These are phyloP conservation scores for Sphaerostilbella broomeana DNA, from an alignment of 2,329 filamentous ascomycete genomes.

Conservation along the genomic window DNA sequence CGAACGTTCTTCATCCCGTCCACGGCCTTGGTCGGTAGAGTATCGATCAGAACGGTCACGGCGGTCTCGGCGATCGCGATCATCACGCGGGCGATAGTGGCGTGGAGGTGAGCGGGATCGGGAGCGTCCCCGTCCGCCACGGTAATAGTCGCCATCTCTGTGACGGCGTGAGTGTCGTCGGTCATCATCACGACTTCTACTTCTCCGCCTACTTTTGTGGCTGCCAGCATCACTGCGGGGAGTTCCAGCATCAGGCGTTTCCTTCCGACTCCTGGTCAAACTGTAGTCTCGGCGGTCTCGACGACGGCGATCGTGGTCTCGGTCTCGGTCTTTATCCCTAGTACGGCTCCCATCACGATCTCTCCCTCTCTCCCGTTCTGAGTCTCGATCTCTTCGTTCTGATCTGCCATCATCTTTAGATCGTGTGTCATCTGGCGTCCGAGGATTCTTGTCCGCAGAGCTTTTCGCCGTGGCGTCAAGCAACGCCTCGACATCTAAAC, in stretches of 20 bases:
- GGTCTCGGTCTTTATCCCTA: conserved; percentile 45
- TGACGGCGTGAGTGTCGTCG: conserved; percentile 66
- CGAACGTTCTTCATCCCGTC: conserved; percentile 43
- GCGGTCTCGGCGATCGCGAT: conserved; percentile 44
- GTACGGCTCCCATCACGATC: conserved; percentile 37
- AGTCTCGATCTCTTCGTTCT: conserved; percentile 13
- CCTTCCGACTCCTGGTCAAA: conserved; percentile 37
- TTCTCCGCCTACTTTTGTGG: conserved; percentile 75
- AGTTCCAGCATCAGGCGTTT: conserved; percentile 54
- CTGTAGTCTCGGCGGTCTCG: conserved; percentile 52
- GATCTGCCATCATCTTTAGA: conserved; percentile 31
- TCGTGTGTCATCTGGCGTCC: conserved; percentile 45
- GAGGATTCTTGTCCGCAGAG: conserved; percentile 42
- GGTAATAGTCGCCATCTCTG: conserved; percentile 68
- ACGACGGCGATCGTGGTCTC: conserved; percentile 45
- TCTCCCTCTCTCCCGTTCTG: conserved; percentile 29
- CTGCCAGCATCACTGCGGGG: conserved; percentile 71
- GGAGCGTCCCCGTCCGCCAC: conserved; percentile 44
- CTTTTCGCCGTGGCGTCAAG: conserved; percentile 75
- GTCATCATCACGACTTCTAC: conserved; percentile 70
- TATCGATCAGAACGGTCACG: conserved; percentile 48
- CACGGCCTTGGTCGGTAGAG: conserved; percentile 46
- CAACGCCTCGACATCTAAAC: conserved; percentile 76
- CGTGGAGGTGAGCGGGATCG: conserved; percentile 66
- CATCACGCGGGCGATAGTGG: conserved; percentile 50